These are phyloP conservation scores for Cocos nucifera DNA, from an alignment of 176 grass and related monocot species.

Conservation along the genomic window DNA sequence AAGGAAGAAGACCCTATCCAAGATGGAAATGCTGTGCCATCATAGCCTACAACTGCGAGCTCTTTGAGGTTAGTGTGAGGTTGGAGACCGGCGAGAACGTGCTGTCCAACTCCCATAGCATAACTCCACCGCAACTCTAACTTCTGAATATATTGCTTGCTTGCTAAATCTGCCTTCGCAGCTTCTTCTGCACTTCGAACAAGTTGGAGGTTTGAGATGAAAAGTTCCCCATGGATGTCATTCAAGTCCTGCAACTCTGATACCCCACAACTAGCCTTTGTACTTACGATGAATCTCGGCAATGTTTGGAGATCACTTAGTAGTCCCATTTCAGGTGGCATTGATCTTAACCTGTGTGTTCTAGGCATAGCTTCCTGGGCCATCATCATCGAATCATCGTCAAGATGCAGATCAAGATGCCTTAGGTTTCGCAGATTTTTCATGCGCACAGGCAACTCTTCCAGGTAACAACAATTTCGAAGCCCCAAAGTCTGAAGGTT, in stretches of 20 bases:
- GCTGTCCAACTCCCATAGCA: not conserved
- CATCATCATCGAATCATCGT: conserved; percentile 11
- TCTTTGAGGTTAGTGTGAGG: conserved; percentile 15
- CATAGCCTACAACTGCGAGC: conserved; percentile 25
- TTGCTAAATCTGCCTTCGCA: conserved; percentile 7
- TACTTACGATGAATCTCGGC: conserved; percentile 28
- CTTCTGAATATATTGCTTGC: conserved; percentile 25
- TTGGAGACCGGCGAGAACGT: conserved; percentile 15
- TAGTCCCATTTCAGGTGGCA: conserved; percentile 28
- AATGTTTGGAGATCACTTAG: conserved; percentile 30
- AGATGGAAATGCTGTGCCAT: not conserved
- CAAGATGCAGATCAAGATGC: conserved; percentile 41
- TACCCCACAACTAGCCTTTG: not conserved
- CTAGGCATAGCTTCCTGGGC: too few species aligned
- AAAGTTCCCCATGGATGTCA: conserved; percentile 23
- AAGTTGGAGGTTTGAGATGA: conserved; percentile 40
- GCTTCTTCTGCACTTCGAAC: conserved; percentile 17
- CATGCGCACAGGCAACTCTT: conserved; percentile 20
- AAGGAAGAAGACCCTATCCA: conserved; percentile 19
- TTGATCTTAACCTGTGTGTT: conserved; percentile 9
- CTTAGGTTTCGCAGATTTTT: conserved; percentile 23
- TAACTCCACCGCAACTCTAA: conserved; percentile 30
- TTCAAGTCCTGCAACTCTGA: conserved; percentile 26
- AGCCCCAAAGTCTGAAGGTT: conserved; percentile 44
- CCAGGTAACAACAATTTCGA: conserved; percentile 29